Percentiles rank a stretch among this genome's conserved stretches.
Conservation (phyloP, 495 filamentous ascomycete species). For the Aspergillus leporis region DNA sequence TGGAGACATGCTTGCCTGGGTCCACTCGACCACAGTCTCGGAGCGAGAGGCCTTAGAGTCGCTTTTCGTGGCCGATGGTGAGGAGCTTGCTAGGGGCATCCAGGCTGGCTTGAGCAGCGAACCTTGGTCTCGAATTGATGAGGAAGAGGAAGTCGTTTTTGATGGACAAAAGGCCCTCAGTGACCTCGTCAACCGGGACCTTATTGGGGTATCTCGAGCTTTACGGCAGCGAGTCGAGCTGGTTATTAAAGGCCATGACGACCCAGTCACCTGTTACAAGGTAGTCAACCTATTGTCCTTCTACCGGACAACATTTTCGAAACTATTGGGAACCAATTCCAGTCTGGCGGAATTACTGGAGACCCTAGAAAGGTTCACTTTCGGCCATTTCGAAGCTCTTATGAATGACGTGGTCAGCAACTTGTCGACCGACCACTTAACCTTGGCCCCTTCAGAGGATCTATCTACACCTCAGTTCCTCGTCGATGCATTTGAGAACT, state of each 20-base stretch:
- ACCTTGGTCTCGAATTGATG: conserved; percentile 69
- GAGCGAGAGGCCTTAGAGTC: conserved; percentile 91
- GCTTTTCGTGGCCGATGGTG: conserved; percentile 88
- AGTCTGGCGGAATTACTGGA: conserved; percentile 68
- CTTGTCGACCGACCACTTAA: conserved; percentile 68
- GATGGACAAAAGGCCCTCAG: conserved; percentile 83
- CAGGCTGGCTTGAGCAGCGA: conserved; percentile 84
- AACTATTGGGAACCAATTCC: conserved; percentile 70
- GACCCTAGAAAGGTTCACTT: conserved; percentile 70
- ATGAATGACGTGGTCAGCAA: conserved; percentile 75
- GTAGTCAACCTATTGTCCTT: conserved; percentile 86
- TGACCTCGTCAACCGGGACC: conserved; percentile 83
- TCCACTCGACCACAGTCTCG: conserved; percentile 88
- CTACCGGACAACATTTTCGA: conserved; percentile 82
- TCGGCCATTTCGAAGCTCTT: conserved; percentile 77
- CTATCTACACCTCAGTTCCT: conserved; percentile 83
- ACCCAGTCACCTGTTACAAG: conserved; percentile 84
- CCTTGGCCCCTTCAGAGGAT: conserved; percentile 53
- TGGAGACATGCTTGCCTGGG: conserved; percentile 98
- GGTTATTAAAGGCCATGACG: conserved; percentile 88
- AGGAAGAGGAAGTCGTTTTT: conserved; percentile 65
- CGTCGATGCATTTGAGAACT: conserved; percentile 71
- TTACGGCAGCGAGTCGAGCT: conserved; percentile 85
- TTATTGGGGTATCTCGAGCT: conserved; percentile 74
- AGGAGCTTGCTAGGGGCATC: conserved; percentile 83